Conservation (phyloP, 257 asterid species). For the Solanum chmielewskii region DNA sequence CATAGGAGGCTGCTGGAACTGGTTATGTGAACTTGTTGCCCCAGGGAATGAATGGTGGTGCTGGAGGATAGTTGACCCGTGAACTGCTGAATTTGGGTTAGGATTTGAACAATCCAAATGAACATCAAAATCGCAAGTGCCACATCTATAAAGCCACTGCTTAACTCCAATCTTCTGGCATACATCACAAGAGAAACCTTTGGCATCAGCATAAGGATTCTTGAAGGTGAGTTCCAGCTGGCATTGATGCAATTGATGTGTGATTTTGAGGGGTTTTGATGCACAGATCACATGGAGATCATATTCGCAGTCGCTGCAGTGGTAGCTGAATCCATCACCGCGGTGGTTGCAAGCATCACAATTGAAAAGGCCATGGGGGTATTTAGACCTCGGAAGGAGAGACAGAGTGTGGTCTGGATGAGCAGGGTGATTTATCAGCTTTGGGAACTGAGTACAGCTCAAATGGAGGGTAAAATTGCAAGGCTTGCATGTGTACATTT, state of each 20-base stretch:
- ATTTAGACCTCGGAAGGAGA: conserved; percentile 30
- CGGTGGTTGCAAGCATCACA: conserved; percentile 49
- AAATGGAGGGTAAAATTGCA: conserved; percentile 49
- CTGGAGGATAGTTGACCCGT: neutral
- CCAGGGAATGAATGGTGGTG: conserved; percentile 15
- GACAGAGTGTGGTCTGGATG: conserved; percentile 40
- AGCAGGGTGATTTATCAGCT: conserved; percentile 42
- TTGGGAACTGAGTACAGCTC: conserved; percentile 32
- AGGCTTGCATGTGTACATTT: conserved; percentile 43
- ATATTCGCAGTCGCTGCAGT: conserved; percentile 36
- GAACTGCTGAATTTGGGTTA: neutral
- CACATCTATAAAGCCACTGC: conserved; percentile 64
- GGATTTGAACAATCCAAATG: conserved; percentile 35
- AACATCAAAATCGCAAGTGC: conserved; percentile 38
- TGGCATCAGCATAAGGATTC: conserved; percentile 22
- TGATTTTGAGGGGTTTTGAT: conserved; percentile 24
- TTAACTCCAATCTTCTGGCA: conserved; percentile 31
- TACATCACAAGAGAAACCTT: conserved; percentile 49
- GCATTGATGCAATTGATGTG: conserved; percentile 36
- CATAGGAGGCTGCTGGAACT: conserved; percentile 4
- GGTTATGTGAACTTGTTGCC: neutral
- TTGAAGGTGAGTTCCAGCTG: conserved; percentile 35
- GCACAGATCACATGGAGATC: conserved; percentile 61
- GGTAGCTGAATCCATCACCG: conserved; percentile 52
- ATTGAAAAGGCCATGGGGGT: conserved; percentile 37